Conservation (phyloP, 2,329 filamentous ascomycete species). For the Aspergillus ustus region DNA sequence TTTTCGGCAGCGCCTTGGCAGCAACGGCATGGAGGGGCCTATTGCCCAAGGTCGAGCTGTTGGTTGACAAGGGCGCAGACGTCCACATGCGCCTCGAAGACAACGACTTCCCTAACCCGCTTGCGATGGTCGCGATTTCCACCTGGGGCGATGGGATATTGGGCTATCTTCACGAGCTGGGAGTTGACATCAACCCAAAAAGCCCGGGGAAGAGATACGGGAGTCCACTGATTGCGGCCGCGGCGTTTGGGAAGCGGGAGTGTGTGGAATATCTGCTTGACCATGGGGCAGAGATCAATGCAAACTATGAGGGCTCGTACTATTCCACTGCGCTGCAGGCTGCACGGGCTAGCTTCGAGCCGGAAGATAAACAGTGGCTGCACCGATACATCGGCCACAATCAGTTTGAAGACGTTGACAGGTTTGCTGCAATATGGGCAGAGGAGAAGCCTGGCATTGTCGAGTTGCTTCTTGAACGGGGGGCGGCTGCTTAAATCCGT, state of each 20-base stretch:
- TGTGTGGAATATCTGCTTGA: background rate
- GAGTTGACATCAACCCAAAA: background rate
- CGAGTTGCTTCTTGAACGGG: background rate
- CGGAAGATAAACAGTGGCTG: background rate
- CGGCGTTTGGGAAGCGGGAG: background rate
- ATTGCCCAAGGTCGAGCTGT: background rate
- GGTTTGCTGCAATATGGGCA: background rate
- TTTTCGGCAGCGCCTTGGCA: slow-evolving; percentile 1
- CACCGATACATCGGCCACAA: too few species aligned
- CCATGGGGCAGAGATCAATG: background rate
- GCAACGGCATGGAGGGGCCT: background rate
- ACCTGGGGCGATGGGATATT: background rate
- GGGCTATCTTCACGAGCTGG: background rate
- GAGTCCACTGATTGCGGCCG: background rate
- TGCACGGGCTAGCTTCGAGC: background rate
- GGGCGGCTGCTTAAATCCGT: background rate
- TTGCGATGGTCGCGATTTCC: background rate
- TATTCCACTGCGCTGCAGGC: slow-evolving; percentile 1
- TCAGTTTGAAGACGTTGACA: too few species aligned
- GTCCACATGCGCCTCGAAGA: slow-evolving; percentile 5
- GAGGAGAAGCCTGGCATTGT: background rate
- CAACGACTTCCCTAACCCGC: background rate
- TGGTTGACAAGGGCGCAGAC: slow-evolving; percentile 13
- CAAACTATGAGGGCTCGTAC: background rate
- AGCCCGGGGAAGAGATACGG: background rate